Base-by-base conservation (phyloP, 192 early-diverging fungal species). In the Dissophora globulifera region DNA sequence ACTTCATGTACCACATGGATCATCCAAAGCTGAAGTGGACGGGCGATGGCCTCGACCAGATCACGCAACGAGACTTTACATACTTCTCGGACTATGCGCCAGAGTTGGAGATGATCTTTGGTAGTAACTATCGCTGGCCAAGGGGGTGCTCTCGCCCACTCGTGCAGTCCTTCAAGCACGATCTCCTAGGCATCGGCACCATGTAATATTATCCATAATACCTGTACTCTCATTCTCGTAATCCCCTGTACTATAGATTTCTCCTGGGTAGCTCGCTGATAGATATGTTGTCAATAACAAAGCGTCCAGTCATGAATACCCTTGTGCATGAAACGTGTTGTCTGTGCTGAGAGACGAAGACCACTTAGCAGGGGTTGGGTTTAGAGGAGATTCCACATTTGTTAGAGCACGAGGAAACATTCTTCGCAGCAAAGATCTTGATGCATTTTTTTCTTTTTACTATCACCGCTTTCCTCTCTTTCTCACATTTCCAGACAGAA, bases 1-100 rank as follows among this genome's bases (percentile, higher is more conserved):
- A 65, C 31, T 86, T 86, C 49, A 82, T 86, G 62, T 62, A 78
- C 25, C 85, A 86, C 49, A 79, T 79, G 54, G 83, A 86, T 40
- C 85, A 86, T 52, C 41, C 75, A 4, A 64, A 69, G 27, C 54
- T 86, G 58, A 60, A 69, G 3, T 86, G 83, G 85, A 80, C 83
- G 6, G 81, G 78, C 10, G 78, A 76, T 5, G 85, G 83, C 5
- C 72, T 84, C 30, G 78, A 79, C 9, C 79, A 84, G 51, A 58
- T 54, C 26, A 56, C 47, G n/a, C 62, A 67, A 16, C 51, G 60
- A 4, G 53, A 76, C 22, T 86, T 67, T 57, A 84, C 74, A 2
- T 84, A 84, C 43, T 86, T 86, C 63, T 65, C 47, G 17, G 78
- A 69, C 20, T 86, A 79, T 50, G 38, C 81, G 30, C 79, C 62